Evolutionary conservation across 2,329 filamentous ascomycete species (phyloP), one percentile per base, ranked within the genome.

Genomic region (Aureobasidium namibiae): DNA sequence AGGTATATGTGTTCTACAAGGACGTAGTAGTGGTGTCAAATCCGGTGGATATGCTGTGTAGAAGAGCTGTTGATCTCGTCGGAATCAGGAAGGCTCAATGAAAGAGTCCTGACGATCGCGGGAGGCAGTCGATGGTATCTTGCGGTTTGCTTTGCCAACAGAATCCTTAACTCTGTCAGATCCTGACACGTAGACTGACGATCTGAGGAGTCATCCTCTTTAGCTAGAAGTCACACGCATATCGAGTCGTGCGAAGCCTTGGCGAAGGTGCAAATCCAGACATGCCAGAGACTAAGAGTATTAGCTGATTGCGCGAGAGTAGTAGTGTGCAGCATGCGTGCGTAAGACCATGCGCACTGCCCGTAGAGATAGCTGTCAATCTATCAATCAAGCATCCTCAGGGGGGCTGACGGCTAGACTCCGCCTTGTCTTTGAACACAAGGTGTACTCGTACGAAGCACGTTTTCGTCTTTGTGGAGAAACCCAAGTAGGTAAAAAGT

Each of bases 401-500:
- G n/a, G 36, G 14, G 9, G 14, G 14, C 21, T 26, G 29, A 34
- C 11, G 52, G 38, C 52, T n/a, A 45, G 52, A 45, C 52, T 56
- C 18, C 29, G 52, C 52, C 52, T 7, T 56, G 52, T 56, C 52
- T 56, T 36, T 14, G 50, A 54, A 1, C 36, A 31, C 18, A 13
- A 16, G 23, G n/a, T 5, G 26, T 9, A 29, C 4, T 9, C 4
- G 4, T 29, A 29, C 4, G 26, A 29, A 29, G 11, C 18, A 52
- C 50, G 50, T 38, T 54, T 54, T 31, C 26, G 50, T 54, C 50
- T 42, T 26, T 56, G 52, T 29, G 39, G 52, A 18, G 34, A 26
- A 34, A 16, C 39, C 50, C 18, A 42, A 56, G n/a, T 36, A 44
- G 39, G 52, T 11, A 45, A 56, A 56, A 18, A 56, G 52, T 56